Percentiles rank a stretch among this genome's conserved stretches.
phyloP scores from a whole-genome alignment of 2,329 filamentous ascomycete genomes.

The Sodiomyces alkalinus region DNA sequence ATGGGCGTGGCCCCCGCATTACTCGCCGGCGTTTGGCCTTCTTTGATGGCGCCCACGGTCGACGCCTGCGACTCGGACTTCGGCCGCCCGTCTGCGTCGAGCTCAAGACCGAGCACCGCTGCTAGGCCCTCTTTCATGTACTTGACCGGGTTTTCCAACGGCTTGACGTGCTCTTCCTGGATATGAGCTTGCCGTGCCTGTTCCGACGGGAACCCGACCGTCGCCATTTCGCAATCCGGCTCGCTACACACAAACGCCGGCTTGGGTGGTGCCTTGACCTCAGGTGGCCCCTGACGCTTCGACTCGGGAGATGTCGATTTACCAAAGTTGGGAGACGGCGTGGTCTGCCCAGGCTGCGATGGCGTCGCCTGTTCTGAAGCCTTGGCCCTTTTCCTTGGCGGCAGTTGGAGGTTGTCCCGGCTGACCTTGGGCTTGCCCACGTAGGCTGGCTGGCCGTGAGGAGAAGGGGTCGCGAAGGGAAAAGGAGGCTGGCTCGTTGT shows the following conservation, averaged over 20 bases:
- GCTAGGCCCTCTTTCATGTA: constrained; percentile 36
- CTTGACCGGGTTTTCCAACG: constrained; percentile 36
- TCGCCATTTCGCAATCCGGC: constrained; percentile 34
- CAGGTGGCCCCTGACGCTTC: constrained; percentile 19
- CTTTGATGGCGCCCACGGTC: constrained; percentile 27
- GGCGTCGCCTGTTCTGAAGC: constrained; percentile 19
- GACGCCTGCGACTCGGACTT: constrained; percentile 15
- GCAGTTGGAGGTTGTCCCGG: constrained; percentile 37
- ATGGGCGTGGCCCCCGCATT: constrained; percentile 30
- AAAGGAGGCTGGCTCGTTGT: constrained; percentile 43
- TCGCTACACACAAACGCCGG: constrained; percentile 36
- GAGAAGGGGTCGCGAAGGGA: constrained; percentile 37
- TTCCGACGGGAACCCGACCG: constrained; percentile 35
- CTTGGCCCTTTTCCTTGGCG: constrained; percentile 41
- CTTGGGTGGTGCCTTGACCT: constrained; percentile 16
- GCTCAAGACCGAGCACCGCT: constrained; percentile 32
- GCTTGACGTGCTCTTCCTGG: constrained; percentile 44
- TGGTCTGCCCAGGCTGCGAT: constrained; percentile 23
- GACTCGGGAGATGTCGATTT: constrained; percentile 33
- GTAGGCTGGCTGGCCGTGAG: constrained; percentile 43
- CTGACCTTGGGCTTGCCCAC: constrained; percentile 35
- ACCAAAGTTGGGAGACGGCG: constrained; percentile 30
- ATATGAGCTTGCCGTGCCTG: constrained; percentile 37
- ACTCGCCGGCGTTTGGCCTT: constrained; percentile 27
- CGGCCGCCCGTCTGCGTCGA: constrained; percentile 33